phyloP scores from a whole-genome alignment of 305 asterid species.

The Fraxinus xanthoxyloides region DNA sequence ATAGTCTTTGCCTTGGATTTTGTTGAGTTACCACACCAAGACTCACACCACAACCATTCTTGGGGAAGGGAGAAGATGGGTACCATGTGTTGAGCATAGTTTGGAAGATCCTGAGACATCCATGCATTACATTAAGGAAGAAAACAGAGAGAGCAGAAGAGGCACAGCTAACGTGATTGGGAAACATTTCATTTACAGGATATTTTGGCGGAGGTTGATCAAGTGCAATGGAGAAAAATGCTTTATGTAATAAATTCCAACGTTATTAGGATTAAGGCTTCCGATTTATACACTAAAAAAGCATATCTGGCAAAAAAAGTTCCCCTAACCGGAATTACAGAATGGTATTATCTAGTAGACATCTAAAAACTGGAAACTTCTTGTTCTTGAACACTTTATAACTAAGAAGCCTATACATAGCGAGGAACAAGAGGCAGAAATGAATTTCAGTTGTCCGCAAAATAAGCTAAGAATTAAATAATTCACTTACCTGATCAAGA shows the following conservation, averaged over 20 bases:
- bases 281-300: neutral
- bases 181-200: neutral
- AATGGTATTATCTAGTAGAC: neutral
- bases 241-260: neutral
- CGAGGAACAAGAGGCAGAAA: neutral
- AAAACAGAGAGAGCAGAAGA: neutral
- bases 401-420: neutral
- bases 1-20: conserved; percentile 93
- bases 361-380: neutral
- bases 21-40: conserved; percentile 94
- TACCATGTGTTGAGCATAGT: conserved; percentile 95
- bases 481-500: conserved; percentile 85
- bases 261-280: neutral
- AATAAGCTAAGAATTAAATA: conserved; percentile 1
- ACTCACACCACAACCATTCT: conserved; percentile 99
- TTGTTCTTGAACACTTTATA: neutral
- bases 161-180: neutral
- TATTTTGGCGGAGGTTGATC: neutral
- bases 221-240: neutral
- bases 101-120: conserved; percentile 84
- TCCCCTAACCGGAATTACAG: neutral
- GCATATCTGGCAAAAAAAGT: neutral
- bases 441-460: conserved; percentile 3
- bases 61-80: conserved; percentile 97
- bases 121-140: conserved; percentile 14